Base-by-base conservation (phyloP, 257 asterid species). In the Forsythia suspensa region DNA sequence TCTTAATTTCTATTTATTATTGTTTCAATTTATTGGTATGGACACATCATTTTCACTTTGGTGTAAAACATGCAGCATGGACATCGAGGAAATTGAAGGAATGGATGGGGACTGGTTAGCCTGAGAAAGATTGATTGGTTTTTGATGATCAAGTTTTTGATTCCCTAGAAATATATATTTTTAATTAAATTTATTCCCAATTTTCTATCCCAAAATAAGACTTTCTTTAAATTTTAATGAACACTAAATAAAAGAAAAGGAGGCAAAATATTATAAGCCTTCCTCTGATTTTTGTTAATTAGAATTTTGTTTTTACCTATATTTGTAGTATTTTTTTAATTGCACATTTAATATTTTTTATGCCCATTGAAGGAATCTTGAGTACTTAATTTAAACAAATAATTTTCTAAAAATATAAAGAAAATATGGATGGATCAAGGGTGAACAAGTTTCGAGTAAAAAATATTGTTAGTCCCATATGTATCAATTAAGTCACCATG, bases 101-200 rank as follows among this genome's bases (percentile, higher is more conserved):
- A 91, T 91, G 89, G 93, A 93, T 80, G 98, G 86, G 70, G 98
- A 91, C 71, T 94, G 98, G 97, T 85, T 92, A 75, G 90, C 95
- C 83, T 91, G 92, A 87, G 90, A 82, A 83, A 85, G 88, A 88
- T 87, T 76, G 87, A 86, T 87, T 84, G 77, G 80, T 85, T 81
- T 80, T 84, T 84, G 63, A 52, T 52, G 61, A 52, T 18, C 63
- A 16, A 52, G 24, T 52, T 18, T 52, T 18, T 52, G 63, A 8
- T 18, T 18, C 8, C 21, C 24, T n/a, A 15, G 8, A 18, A 16
- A 6, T 11, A 3, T 52, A 13, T 51, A 2, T 4, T 41, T 41
- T 41, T 41, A 0, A 41, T 24, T 24, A 24, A 24, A 12, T 12
- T 52, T 52, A 18, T 18, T 46, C 16, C 63, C 24, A 18, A 16